Base-by-base conservation (phyloP, 2,329 filamentous ascomycete species). In the Periglandula ipomoeae region DNA sequence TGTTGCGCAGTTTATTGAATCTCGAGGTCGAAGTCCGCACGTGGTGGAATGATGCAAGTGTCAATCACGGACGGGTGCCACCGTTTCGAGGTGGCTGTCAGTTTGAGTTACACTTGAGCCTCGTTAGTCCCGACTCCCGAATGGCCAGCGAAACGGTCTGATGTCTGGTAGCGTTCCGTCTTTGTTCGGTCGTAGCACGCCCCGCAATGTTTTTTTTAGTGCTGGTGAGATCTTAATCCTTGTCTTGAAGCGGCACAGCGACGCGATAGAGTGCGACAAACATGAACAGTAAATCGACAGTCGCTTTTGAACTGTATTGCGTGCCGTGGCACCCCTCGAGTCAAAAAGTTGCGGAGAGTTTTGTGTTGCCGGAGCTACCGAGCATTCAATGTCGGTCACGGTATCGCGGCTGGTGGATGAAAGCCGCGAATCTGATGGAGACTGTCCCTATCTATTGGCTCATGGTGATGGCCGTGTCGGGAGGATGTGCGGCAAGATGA, bases 61-160 rank as follows among this genome's bases (percentile, higher is more conserved):
- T 43, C 24, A 17, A 44, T 17, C 19, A 17, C 19, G 20, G 40
- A 17, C 24, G 40, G 11, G 13, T 44, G 46, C 27, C 10, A 27
- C 39, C n/a, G 46, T 42, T 47, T 42, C 42, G 22, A 15, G 46
- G 46, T 48, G 38, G 39, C 46, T 35, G 39, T 27, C 15, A 17
- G 39, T 37, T 35, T n/a, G 30, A 20, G 43, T 19, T 37, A 37
- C 37, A 27, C 37, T n/a, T 37, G n/a, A 45, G 45, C 22, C 37
- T 13, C 45, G 11, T 17, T n/a, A 19, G 27, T 26, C 24, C 26
- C 39, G n/a, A 34, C n/a, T 38, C 8, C 30, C 46, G 11, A 38
- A 3, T 7, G 19, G 38, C 23, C 24, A 32, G 23, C 19, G 27
- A 32, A 48, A 38, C 24, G 47, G 47, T 23, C n/a, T 24, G 17